Base-by-base conservation (phyloP, 306 rosid species). In the Hippophae gyantsensis region DNA sequence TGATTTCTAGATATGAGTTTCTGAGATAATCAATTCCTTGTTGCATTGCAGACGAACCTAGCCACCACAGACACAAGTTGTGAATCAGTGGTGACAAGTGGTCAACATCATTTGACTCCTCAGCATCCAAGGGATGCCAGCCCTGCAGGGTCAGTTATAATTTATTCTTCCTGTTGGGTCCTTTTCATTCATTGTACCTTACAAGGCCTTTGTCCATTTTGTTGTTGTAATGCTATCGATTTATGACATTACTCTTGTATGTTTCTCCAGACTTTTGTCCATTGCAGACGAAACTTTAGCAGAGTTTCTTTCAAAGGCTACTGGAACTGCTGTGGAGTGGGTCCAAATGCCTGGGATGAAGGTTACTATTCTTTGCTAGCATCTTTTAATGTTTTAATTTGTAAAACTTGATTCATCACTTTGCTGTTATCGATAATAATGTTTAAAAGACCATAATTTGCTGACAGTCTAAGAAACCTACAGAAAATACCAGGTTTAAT, bases 311-410 rank as follows among this genome's bases (percentile, higher is more conserved):
- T 92, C 99, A 47, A 92, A 92, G 95, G 99, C 99, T 53, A 92
- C 99, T 69, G 99, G 99, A 77, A 92, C 99, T 77, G 99, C 99
- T 65, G 96, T 92, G 67, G 99, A 92, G 95, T 92, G 99, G 99
- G 93, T 92, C 95, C 99, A 92, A 84, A 74, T 92, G 95, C 99
- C 99, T 76, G 99, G 99, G 83, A 92, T 92, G 99, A 92, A 92
- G 99, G 99, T 92, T 56, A 51, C 63, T 63, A 18, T 52, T 9
- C 49, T 71, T 23, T 12, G 9, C 42, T 54, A 43, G 55, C 58
- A 12, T 64, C 45, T 3, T 57, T 55, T 55, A 5, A 46, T 60
- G 45, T 58, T 58, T 56, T 32, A 32, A 32, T 32, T 32, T 62
- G 44, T 5, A 58, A 44, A 59, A 64, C 12, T 62, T 9, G 13